A percentile compares a stretch with the other conserved stretches of the same genome.
Conservation (phyloP, 1,284 basidiomycete species). For the Mycosarcoma mackinlayi region DNA sequence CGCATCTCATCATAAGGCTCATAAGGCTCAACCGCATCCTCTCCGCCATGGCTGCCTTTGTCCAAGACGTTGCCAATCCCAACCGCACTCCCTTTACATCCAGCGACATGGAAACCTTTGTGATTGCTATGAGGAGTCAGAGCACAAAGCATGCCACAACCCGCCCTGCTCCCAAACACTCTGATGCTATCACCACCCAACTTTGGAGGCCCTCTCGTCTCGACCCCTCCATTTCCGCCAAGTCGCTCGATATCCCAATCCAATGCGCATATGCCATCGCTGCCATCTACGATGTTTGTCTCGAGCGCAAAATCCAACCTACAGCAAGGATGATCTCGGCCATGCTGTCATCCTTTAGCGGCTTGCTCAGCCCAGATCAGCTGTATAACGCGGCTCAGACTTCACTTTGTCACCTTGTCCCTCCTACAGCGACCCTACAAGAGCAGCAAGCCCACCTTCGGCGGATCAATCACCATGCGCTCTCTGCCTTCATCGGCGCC, state of each 20-base stretch:
- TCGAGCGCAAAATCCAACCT: conserved; percentile 7
- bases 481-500: conserved; percentile 22
- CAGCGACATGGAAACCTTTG: conserved; percentile 20
- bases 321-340: conserved; percentile 33
- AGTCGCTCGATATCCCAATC: conserved; percentile 23
- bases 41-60: conserved; percentile 43
- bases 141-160: conserved; percentile 14
- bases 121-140: conserved; percentile 28
- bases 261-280: conserved; percentile 49
- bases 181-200: neutral
- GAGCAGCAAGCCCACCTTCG: conserved; percentile 2
- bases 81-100: conserved; percentile 18
- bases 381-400: conserved; percentile 14
- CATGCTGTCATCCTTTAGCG: conserved; percentile 24
- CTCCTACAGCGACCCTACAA: neutral
- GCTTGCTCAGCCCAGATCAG: conserved; percentile 7
- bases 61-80: conserved; percentile 13
- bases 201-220: conserved; percentile 36
- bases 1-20: conserved; percentile 28
- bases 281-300: conserved; percentile 33
- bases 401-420: conserved; percentile 12
- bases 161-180: conserved; percentile 17
- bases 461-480: conserved; percentile 18
- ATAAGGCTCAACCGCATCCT: conserved; percentile 37
- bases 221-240: conserved; percentile 22